Evolutionary conservation across 805 yeast species (phyloP), one percentile per base, ranked within the genome.

Genomic region (Starmerella ratchasimensis): DNA sequence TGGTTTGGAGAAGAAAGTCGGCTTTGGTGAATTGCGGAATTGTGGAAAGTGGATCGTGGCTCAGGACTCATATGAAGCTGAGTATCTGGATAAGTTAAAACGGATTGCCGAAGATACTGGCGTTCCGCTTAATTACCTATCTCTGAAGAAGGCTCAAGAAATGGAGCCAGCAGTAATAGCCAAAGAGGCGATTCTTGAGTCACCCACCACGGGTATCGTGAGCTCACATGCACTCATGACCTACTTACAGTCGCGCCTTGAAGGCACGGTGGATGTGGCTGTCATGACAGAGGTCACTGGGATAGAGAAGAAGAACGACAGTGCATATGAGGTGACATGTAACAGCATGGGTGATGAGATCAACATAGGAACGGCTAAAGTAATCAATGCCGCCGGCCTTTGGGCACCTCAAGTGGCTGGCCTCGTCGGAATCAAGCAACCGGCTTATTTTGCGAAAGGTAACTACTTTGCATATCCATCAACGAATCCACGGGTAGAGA

Each of bases 41-140:
- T 79, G 93, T 59, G 95, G 67, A 14, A 63, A 84, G 54, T 80
- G 93, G 84, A 59, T 84, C 3, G 84, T 84, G 13, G 94, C 95
- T 0, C 94, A 83, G 53, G 65, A 65, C 34, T 82, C 73, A 17
- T 44, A 44, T 1, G 86, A 84, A 50, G 64, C 61, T 28, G 73
- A 73, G 20, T 73, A 71, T 50, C 61, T 84, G 29, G 68, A 72
- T 28, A 55, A 59, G 18, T 51, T 84, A 43, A 66, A 69, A 46
- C 57, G 57, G 8, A 69, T 68, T 35, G 69, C 82, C 4, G 44
- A 56, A 33, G 55, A 53, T 3, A 54, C 79, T 9, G 74, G 69
- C 1, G 74, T 76, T 0, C 77, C 80, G 1, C 72, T 78, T 0
- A 68, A 70, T 22, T 67, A 76, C 51, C 53, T 81, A 1, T 55